phyloP scores from a whole-genome alignment of 2,329 filamentous ascomycete species.

The Monosporascus sp. region DNA sequence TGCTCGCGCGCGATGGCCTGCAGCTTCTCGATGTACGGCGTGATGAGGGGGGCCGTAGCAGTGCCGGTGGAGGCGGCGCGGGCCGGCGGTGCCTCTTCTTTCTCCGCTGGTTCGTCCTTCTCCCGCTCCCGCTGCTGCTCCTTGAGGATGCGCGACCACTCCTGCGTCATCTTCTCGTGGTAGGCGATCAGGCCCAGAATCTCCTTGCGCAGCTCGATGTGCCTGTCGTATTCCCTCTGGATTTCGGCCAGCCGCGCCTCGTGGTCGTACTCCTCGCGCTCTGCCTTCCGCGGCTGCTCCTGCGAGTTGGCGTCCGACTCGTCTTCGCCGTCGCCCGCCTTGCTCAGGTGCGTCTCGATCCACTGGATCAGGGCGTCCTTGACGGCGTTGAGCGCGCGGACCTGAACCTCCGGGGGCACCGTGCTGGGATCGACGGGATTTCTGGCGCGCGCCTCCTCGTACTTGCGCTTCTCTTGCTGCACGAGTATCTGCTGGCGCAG shows the following conservation, averaged over 20 bases:
- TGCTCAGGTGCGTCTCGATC: conserved; percentile 58
- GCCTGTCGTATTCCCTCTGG: conserved; percentile 48
- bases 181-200: conserved; percentile 37
- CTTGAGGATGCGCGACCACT: conserved; percentile 4
- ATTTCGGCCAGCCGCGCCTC: conserved; percentile 40
- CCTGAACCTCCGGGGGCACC: conserved; percentile 33
- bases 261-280: conserved; percentile 23
- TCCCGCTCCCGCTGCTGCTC: conserved; percentile 6
- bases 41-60: conserved; percentile 39
- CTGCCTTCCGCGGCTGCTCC: conserved; percentile 2
- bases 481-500: conserved; percentile 53
- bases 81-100: conserved; percentile 1
- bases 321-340: conserved; percentile 36
- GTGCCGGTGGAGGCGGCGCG: conserved; percentile 7
- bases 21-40: conserved; percentile 51
- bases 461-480: conserved; percentile 49
- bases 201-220: conserved; percentile 43
- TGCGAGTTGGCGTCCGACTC: conserved; percentile 15
- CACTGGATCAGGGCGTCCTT: conserved; percentile 58
- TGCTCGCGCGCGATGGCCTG: conserved; percentile 50
- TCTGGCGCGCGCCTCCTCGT: conserved; percentile 41
- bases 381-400: conserved; percentile 50
- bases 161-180: conserved; percentile 15
- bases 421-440: conserved; percentile 31
- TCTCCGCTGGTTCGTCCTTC: conserved; percentile 5